Percentiles rank a stretch among this genome's conserved stretches.
These are phyloP conservation scores for Plasmodium gaboni DNA, from an alignment of 169 alveolate species.

Conservation along the genomic window DNA sequence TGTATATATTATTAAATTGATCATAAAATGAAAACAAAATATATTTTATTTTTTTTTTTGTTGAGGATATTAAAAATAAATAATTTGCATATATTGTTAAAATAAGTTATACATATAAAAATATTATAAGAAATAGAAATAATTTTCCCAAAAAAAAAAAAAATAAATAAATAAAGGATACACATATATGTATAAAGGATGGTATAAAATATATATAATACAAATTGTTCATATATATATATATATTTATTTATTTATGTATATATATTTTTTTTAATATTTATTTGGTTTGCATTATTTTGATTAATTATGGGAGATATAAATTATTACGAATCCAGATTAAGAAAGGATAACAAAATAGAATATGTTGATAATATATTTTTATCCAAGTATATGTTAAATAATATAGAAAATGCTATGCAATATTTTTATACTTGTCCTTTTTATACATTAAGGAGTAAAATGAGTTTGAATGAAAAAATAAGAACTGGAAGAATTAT, in stretches of 20 bases:
- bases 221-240: background rate
- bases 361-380: constrained; percentile 70
- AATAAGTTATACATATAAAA: too few relatives aligned
- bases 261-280: background rate
- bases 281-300: background rate
- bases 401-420: constrained; percentile 67
- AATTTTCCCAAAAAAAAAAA: too few relatives aligned
- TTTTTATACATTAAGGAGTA: constrained; percentile 61
- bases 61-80: too few relatives aligned
- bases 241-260: background rate
- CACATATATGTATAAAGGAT: too few relatives aligned
- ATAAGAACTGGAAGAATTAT: constrained; percentile 48
- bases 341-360: constrained; percentile 65
- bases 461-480: constrained; percentile 54
- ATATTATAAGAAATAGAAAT: too few relatives aligned
- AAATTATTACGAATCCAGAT: constrained; percentile 42
- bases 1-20: too few relatives aligned
- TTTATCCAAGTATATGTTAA: constrained; percentile 41
- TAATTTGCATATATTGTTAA: too few relatives aligned
- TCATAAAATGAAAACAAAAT: too few relatives aligned
- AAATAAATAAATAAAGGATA: too few relatives aligned
- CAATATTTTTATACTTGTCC: constrained; percentile 74
- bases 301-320: constrained; percentile 4
- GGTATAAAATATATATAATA: too few relatives aligned
- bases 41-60: too few relatives aligned